These are phyloP conservation scores for Cornus kousa DNA, from an alignment of 148 eudicot genomes.

Conservation along the genomic window DNA sequence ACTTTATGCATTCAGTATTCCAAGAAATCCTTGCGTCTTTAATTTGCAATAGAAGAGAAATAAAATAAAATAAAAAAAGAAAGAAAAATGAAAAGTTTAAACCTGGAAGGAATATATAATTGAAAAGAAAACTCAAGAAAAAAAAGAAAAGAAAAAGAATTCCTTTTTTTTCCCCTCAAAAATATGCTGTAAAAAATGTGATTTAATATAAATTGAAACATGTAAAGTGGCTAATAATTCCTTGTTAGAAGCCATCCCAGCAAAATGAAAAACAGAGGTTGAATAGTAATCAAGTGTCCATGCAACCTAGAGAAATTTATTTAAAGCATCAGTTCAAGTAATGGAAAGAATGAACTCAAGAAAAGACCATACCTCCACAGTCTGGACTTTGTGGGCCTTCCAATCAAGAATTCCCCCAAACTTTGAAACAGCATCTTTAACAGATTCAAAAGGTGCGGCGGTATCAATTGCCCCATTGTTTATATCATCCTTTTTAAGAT, in stretches of 20 bases:
- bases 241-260: neutral
- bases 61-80: too few relatives aligned
- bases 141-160: too few relatives aligned
- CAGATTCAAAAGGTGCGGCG: constrained; percentile 91
- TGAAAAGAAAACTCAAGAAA: neutral
- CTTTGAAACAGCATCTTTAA: constrained; percentile 91
- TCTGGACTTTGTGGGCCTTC: constrained; percentile 90
- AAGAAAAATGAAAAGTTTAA: neutral
- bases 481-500: constrained; percentile 21
- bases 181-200: neutral
- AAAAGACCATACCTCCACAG: constrained; percentile 72
- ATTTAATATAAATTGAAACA: neutral
- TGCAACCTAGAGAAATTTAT: neutral
- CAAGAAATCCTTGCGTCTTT: too few relatives aligned
- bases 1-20: too few relatives aligned
- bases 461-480: constrained; percentile 72
- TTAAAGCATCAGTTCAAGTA: neutral
- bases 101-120: neutral
- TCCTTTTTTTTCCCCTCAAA: neutral
- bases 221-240: neutral
- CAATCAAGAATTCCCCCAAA: constrained; percentile 98
- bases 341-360: neutral
- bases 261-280: neutral
- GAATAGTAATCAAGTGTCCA: neutral
- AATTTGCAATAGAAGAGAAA: too few relatives aligned